Evolutionary conservation across 2,329 filamentous ascomycete genomes (phyloP).

Genomic region (Cryphonectria radicalis): DNA sequence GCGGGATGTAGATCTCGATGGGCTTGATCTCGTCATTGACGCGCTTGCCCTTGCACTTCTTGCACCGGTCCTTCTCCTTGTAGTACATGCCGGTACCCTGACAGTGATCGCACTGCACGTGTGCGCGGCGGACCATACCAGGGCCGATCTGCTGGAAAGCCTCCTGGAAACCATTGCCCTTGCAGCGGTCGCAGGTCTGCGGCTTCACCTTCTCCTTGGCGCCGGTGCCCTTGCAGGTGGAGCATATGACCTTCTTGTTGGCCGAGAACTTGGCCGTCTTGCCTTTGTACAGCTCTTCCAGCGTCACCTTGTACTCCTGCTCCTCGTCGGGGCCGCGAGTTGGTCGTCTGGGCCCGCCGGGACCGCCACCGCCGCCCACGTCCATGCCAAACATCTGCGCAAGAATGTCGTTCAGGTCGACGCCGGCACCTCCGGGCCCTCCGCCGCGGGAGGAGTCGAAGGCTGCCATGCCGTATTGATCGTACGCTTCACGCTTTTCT

Average conservation of each 20-base stretch:
- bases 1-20: slow-evolving; percentile 93
- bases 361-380: slow-evolving; percentile 57
- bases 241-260: slow-evolving; percentile 91
- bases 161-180: slow-evolving; percentile 77
- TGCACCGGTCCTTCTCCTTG: slow-evolving; percentile 97
- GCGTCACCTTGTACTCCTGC: slow-evolving; percentile 84
- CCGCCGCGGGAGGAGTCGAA: slow-evolving; percentile 76
- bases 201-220: slow-evolving; percentile 91
- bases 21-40: slow-evolving; percentile 90
- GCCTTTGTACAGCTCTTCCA: slow-evolving; percentile 97
- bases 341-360: slow-evolving; percentile 47
- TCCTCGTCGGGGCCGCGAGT: slow-evolving; percentile 82
- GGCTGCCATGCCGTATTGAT: slow-evolving; percentile 92
- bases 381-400: slow-evolving; percentile 89
- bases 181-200: slow-evolving; percentile 81
- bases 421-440: slow-evolving; percentile 66
- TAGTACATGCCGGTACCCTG: slow-evolving; percentile 83
- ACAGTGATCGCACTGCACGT: slow-evolving; percentile 81
- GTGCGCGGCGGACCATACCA: slow-evolving; percentile 81
- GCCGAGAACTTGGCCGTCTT: slow-evolving; percentile 97
- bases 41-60: slow-evolving; percentile 95
- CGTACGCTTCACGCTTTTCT: slow-evolving; percentile 88
- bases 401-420: slow-evolving; percentile 90
- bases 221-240: slow-evolving; percentile 83
- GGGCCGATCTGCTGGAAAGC: slow-evolving; percentile 83